Base-by-base conservation (phyloP, 345 rosid species). In the Eucalyptus cloeziana region DNA sequence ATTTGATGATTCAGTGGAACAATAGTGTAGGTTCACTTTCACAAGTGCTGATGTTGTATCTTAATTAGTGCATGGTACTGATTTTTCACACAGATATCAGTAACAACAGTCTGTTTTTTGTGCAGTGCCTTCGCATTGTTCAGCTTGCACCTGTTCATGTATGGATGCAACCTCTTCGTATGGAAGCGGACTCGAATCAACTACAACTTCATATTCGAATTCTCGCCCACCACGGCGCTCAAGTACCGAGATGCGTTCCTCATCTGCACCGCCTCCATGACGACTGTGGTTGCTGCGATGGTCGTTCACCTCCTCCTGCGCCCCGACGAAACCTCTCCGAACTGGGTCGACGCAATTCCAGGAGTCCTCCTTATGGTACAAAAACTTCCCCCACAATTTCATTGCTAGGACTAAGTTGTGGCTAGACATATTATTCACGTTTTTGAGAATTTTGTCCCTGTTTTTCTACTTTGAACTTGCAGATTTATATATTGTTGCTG, bases 111-210 rank as follows among this genome's bases (percentile, higher is more conserved):
- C 58, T 69, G 88, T 40, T 86, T 86, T 43, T 71, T 47, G 64
- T 91, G 96, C 97, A 98, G 99, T 88, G 94, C 94, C 88, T 95
- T 98, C 88, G 96, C 99, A 7, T 91, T 98, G 93, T 89, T 97
- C 91, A 95, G 99, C 94, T 90, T 98, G 91, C 99, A 98, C 93
- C 92, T 98, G 96, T 98, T 98, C 87, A 92, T 94, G 96, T 96
- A 98, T 60, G 99, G 99, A 10, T 98, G 99, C 94, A 96, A 98
- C 90, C 88, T 98, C 27, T 94, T 95, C 92, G 89, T 93, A 97
- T 98, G 99, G 99, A 95, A 93, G 93, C 92, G 64, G 12, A 94
- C 95, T 21, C 93, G 99, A 90, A 95, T 98, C 92, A 98, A 98
- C 94, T 93, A 92, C 94, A 94, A 91, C 87, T 98, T 98, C 92